A percentile compares a stretch with the other conserved stretches of the same genome.
phyloP scores from a whole-genome alignment of 768 basidiomycete genomes.

The Nidula microcarpa region DNA sequence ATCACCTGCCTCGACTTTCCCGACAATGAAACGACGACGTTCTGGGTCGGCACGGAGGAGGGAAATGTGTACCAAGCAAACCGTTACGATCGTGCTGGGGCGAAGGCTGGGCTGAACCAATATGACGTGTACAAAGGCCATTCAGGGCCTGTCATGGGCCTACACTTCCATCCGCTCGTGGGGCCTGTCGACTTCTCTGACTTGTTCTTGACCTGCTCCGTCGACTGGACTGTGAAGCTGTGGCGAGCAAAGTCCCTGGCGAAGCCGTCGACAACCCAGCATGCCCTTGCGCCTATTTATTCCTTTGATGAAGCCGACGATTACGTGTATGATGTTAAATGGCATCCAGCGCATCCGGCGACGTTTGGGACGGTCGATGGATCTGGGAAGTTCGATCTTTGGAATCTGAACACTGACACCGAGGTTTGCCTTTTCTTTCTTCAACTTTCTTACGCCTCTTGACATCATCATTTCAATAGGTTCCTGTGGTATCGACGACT shows the following conservation, averaged over 20 bases:
- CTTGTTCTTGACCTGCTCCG: conserved; percentile 87
- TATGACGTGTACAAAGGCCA: conserved; percentile 93
- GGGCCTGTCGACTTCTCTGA: conserved; percentile 96
- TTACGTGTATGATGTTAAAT: conserved; percentile 97
- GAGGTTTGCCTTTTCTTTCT: conserved; percentile 57
- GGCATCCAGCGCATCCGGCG: conserved; percentile 96
- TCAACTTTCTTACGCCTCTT: no score
- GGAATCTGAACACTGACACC: conserved; percentile 96
- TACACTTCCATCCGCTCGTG: conserved; percentile 90
- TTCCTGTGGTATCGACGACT: conserved; percentile 84
- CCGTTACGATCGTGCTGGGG: conserved; percentile 93
- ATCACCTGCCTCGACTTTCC: conserved; percentile 94
- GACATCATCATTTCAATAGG: conserved; percentile 39
- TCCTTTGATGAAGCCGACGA: conserved; percentile 98
- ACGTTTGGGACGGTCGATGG: conserved; percentile 93
- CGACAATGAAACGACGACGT: conserved; percentile 92
- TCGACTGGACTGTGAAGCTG: conserved; percentile 98
- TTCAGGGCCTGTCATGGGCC: conserved; percentile 88
- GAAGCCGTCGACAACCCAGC: conserved; percentile 63
- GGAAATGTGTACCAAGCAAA: conserved; percentile 97
- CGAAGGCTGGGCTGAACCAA: conserved; percentile 93
- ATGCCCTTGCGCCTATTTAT: conserved; percentile 71
- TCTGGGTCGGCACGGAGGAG: conserved; percentile 98
- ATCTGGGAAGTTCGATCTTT: conserved; percentile 91
- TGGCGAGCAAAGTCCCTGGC: conserved; percentile 84